Conservation (phyloP, 352 stramenopile genomes). For the Phytophthora kernoviae region DNA sequence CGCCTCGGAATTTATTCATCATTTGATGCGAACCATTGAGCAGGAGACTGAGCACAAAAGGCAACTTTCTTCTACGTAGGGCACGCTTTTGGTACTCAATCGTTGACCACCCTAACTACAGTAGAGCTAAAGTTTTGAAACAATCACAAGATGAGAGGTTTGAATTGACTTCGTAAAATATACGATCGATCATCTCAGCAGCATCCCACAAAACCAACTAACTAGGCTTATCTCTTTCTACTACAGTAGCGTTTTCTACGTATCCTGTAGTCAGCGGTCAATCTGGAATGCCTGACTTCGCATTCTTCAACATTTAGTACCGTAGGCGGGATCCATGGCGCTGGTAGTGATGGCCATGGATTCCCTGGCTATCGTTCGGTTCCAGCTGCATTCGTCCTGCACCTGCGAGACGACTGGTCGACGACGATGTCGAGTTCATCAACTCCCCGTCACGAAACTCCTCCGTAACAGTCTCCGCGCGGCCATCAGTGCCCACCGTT, state of each 20-base stretch:
- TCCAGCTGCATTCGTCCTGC: constrained; percentile 73
- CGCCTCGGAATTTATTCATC: constrained; percentile 28
- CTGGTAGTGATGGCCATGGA: constrained; percentile 14
- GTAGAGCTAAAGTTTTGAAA: no score
- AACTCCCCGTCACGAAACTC: constrained; percentile 76
- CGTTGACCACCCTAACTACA: no score
- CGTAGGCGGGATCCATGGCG: constrained; percentile 22
- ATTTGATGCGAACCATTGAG: constrained; percentile 32
- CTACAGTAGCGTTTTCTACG: not conserved
- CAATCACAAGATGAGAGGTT: not conserved
- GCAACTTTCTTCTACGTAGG: constrained; percentile 23
- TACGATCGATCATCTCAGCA: not conserved
- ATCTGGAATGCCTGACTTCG: constrained; percentile 7
- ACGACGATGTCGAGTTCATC: constrained; percentile 49
- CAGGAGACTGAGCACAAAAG: constrained; percentile 37
- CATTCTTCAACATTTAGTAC: constrained; percentile 13
- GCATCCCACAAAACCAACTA: constrained; percentile 7
- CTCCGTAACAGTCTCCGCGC: constrained; percentile 64
- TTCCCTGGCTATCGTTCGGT: constrained; percentile 1
- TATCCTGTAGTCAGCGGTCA: constrained; percentile 6
- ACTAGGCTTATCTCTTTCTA: constrained; percentile 8
- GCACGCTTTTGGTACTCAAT: not conserved
- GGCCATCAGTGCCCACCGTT: constrained; percentile 53
- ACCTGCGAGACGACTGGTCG: constrained; percentile 47
- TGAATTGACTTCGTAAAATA: not conserved